Percentiles rank a stretch among this genome's conserved stretches.
Conservation (phyloP, 176 grass and related monocot species). For the Raddia distichophylla region DNA sequence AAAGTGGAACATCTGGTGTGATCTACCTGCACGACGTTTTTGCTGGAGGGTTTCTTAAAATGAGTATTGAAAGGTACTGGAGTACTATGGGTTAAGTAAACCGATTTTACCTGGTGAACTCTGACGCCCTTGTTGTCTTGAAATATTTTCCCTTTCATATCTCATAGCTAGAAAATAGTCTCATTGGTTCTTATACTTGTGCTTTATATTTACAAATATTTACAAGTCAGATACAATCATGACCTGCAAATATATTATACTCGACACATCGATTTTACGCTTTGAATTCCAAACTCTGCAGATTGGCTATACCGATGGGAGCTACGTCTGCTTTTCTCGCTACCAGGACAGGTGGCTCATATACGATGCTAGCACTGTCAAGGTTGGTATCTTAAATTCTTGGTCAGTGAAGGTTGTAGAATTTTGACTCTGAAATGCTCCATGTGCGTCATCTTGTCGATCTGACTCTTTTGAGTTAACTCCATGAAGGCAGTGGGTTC, state of each 20-base stretch:
- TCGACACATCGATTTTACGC: not conserved
- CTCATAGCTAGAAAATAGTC: not conserved
- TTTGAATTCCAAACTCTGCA: conserved; percentile 8
- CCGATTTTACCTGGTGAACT: not conserved
- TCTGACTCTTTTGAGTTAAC: not conserved
- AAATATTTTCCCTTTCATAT: not conserved
- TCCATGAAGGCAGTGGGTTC: conserved; percentile 22
- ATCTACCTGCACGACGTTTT: too few relatives aligned
- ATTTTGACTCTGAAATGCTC: not conserved
- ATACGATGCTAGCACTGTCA: conserved; percentile 9
- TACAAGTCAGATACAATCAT: not conserved
- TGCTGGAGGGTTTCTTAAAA: too few relatives aligned
- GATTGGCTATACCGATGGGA: conserved; percentile 14
- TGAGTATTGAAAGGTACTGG: too few relatives aligned
- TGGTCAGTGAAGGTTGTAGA: not conserved
- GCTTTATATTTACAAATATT: too few relatives aligned
- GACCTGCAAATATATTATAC: not conserved
- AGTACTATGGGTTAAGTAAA: not conserved
- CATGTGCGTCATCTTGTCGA: not conserved
- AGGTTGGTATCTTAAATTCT: not conserved
- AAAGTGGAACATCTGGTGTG: too few relatives aligned
- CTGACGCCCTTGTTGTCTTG: conserved; percentile 2
- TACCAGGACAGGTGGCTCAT: too few relatives aligned
- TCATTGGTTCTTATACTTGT: not conserved
- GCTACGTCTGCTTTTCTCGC: conserved; percentile 19